Evolutionary conservation across 192 early-diverging fungal genomes (phyloP).

Genomic region (Rhizoclosmatium sp.): DNA sequence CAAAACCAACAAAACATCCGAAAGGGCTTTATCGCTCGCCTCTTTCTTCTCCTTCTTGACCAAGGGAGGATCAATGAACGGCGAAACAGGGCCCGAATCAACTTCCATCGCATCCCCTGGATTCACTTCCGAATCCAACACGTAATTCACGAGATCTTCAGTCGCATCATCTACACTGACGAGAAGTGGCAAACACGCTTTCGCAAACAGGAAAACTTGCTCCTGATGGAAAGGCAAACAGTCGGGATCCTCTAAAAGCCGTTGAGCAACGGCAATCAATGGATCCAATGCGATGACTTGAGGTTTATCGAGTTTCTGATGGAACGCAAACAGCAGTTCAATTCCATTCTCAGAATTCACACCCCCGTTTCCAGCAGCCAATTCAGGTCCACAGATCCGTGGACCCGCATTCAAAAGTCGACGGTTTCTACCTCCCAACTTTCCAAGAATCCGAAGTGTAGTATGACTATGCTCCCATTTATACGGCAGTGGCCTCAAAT

Average conservation of each 20-base stretch:
- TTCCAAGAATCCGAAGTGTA: conserved; percentile 93
- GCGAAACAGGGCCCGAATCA: conserved; percentile 30
- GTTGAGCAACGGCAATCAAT: conserved; percentile 58
- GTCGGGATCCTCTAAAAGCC: conserved; percentile 62
- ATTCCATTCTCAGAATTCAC: conserved; percentile 56
- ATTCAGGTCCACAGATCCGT: conserved; percentile 51
- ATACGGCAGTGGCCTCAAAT: conserved; percentile 88
- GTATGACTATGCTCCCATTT: conserved; percentile 81
- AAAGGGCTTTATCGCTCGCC: conserved; percentile 72
- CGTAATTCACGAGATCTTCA: conserved; percentile 14
- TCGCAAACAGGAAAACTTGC: conserved; percentile 71
- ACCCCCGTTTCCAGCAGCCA: background rate
- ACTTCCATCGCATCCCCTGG: conserved; percentile 31
- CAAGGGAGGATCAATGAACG: conserved; percentile 53
- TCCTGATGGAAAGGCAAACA: conserved; percentile 29
- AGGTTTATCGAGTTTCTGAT: conserved; percentile 48
- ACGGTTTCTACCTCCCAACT: conserved; percentile 97
- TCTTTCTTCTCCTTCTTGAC: conserved; percentile 61
- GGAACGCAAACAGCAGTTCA: conserved; percentile 67
- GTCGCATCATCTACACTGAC: conserved; percentile 65
- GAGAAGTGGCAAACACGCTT: conserved; percentile 70
- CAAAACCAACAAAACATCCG: conserved; percentile 64
- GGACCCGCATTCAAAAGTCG: conserved; percentile 68
- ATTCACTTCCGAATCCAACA: conserved; percentile 28
- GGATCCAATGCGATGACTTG: conserved; percentile 67